Conservation (phyloP, 1,284 basidiomycete species). For the Rhodotorula glutinis region DNA sequence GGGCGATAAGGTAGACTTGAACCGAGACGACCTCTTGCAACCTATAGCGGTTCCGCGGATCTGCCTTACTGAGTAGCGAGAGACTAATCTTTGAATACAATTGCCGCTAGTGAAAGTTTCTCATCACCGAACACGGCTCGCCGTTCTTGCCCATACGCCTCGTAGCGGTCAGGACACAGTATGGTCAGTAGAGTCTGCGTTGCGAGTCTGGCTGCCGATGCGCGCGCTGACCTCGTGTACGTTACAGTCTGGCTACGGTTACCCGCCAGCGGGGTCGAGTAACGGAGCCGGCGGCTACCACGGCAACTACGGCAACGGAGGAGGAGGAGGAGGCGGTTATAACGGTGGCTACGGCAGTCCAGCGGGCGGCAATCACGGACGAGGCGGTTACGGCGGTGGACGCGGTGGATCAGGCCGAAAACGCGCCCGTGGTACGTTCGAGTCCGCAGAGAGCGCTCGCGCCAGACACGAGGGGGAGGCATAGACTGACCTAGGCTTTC, state of each 20-base stretch:
- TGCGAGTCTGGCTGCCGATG: no score
- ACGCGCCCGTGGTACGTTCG: slow-evolving; percentile 30
- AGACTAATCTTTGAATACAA: no score
- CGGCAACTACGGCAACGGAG: neutral
- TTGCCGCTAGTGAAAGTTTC: no score
- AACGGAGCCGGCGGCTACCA: slow-evolving; percentile 5
- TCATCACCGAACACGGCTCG: no score
- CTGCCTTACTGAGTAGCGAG: no score
- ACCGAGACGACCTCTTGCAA: neutral
- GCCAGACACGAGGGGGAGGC: no score
- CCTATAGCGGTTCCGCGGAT: no score
- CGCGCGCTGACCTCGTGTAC: neutral
- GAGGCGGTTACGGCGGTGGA: slow-evolving; percentile 27
- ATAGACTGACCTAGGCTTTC: no score
- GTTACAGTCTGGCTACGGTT: slow-evolving; percentile 9
- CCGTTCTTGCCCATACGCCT: no score
- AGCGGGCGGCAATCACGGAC: slow-evolving; percentile 14
- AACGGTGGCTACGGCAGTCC: slow-evolving; percentile 3
- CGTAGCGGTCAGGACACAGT: no score
- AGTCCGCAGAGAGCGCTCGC: no score
- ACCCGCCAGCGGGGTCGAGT: neutral
- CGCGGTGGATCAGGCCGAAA: slow-evolving; percentile 24
- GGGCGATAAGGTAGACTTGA: neutral
- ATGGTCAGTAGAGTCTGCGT: no score
- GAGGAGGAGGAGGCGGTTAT: slow-evolving; percentile 21